Percentiles rank a stretch among this genome's conserved stretches.
phyloP scores from a whole-genome alignment of 148 eudicot species.

The Diospyros lotus region DNA sequence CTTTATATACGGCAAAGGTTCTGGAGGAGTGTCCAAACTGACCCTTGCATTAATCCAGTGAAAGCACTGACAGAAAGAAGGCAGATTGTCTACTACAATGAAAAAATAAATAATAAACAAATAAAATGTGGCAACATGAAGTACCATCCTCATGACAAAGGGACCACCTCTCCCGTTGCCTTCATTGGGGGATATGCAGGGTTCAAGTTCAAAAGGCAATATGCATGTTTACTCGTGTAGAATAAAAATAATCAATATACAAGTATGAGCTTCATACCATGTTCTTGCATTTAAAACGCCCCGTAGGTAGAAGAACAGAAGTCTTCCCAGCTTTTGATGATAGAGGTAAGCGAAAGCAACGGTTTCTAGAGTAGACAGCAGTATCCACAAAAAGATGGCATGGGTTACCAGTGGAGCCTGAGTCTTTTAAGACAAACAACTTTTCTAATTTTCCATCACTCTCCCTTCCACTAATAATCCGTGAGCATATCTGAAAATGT shows the following conservation, averaged over 20 bases:
- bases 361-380: slow-evolving; percentile 97
- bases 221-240: neutral
- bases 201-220: neutral
- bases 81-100: neutral
- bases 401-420: slow-evolving; percentile 43
- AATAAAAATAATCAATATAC: neutral
- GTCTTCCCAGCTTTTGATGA: slow-evolving; percentile 97
- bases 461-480: slow-evolving; percentile 47
- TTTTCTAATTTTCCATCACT: slow-evolving; percentile 55
- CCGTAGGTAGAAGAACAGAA: slow-evolving; percentile 80
- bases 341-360: slow-evolving; percentile 83
- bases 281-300: slow-evolving; percentile 77
- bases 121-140: neutral
- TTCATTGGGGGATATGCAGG: neutral
- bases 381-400: slow-evolving; percentile 77
- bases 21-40: neutral
- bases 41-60: neutral
- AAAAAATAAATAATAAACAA: neutral
- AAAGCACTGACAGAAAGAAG: neutral
- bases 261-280: slow-evolving; percentile 46
- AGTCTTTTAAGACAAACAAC: slow-evolving; percentile 65
- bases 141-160: neutral
- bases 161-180: neutral
- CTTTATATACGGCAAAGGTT: neutral
- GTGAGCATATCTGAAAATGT: slow-evolving; percentile 62